phyloP scores from a whole-genome alignment of 2,329 filamentous ascomycete species.

The Teratosphaeria pseudoeucalypti region DNA sequence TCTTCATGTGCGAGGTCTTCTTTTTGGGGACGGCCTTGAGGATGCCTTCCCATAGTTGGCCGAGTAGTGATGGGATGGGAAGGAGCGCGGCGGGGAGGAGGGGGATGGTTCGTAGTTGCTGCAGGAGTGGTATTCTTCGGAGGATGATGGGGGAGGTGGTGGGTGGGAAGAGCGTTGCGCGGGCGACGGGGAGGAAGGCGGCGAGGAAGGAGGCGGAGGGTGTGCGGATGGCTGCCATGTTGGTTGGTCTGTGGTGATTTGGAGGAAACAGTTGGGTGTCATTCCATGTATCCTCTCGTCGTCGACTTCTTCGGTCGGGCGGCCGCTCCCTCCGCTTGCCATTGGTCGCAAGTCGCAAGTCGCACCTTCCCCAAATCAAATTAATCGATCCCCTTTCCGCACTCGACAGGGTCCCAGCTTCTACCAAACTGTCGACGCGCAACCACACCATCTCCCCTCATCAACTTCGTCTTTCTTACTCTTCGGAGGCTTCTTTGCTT shows the following conservation, averaged over 20 bases:
- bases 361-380: background rate
- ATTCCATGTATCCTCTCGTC: background rate
- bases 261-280: background rate
- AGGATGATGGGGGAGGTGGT: constrained; percentile 34
- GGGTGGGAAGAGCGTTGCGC: constrained; percentile 30
- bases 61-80: constrained; percentile 60
- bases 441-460: background rate
- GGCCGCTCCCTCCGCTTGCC: background rate
- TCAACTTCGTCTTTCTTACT: background rate
- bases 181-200: constrained; percentile 45
- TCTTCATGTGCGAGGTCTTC: constrained; percentile 96
- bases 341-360: background rate
- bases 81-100: constrained; percentile 48
- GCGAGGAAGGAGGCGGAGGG: constrained; percentile 33
- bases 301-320: background rate
- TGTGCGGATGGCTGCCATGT: constrained; percentile 31
- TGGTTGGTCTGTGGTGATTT: background rate
- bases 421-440: background rate
- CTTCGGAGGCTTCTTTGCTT: background rate
- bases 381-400: background rate
- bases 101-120: constrained; percentile 29
- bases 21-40: constrained; percentile 93
- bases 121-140: constrained; percentile 32
- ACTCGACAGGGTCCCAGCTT: background rate
- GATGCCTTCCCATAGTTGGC: constrained; percentile 84